These are phyloP conservation scores for Neurospora hispaniola DNA, from an alignment of 495 filamentous ascomycete species.

Conservation along the genomic window DNA sequence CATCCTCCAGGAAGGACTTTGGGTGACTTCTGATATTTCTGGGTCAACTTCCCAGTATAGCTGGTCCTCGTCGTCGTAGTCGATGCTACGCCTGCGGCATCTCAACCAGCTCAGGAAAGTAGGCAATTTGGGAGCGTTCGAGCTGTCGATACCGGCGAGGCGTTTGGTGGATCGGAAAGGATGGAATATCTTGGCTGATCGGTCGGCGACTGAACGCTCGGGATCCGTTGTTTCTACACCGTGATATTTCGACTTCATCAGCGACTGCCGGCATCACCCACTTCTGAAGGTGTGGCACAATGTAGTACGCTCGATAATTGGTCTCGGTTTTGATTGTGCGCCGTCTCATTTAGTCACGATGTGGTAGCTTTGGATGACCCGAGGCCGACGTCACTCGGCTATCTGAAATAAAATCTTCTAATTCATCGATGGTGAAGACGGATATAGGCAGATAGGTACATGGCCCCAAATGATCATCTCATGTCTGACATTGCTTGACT, in stretches of 20 bases:
- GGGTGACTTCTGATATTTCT: background rate
- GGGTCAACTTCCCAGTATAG: background rate
- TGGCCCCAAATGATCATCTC: background rate
- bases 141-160: background rate
- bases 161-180: background rate
- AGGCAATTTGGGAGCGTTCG: background rate
- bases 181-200: background rate
- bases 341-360: background rate
- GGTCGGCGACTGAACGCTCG: background rate
- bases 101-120: background rate
- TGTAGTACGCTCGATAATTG: background rate
- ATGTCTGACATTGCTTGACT: background rate
- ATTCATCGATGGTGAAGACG: background rate
- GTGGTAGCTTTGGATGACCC: background rate
- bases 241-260: background rate
- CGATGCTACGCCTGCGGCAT: background rate
- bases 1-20: background rate
- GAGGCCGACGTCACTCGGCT: too few relatives aligned
- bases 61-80: background rate
- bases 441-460: background rate
- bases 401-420: background rate
- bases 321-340: background rate
- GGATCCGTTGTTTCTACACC: background rate
- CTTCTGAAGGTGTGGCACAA: background rate
- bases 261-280: background rate